Conservation (phyloP, 2,329 filamentous ascomycete genomes). For the Trichoderma sp. region DNA sequence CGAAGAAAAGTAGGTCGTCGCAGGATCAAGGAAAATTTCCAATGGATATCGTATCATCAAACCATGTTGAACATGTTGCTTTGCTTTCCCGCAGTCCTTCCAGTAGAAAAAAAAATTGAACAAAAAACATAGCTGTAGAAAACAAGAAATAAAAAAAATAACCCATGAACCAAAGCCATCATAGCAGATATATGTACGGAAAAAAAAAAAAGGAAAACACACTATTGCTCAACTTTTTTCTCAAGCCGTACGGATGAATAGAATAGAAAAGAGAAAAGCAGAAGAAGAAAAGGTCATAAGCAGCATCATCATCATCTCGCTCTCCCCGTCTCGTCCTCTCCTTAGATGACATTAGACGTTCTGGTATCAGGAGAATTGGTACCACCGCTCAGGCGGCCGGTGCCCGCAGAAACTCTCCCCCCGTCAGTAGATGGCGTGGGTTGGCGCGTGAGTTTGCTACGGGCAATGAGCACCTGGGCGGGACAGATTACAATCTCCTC, state of each 20-base stretch:
- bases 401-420: conserved; percentile 44
- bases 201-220: background rate
- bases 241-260: background rate
- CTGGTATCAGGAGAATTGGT: conserved; percentile 24
- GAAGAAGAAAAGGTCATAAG: conserved; percentile 20
- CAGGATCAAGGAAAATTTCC: conserved; percentile 1
- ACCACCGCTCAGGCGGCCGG: conserved; percentile 37
- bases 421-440: conserved; percentile 51
- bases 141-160: conserved; percentile 2
- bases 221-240: conserved; percentile 18
- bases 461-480: conserved; percentile 83
- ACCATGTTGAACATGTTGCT: conserved; percentile 14
- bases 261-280: background rate
- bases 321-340: background rate
- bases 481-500: conserved; percentile 95
- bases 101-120: background rate
- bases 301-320: conserved; percentile 30
- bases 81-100: conserved; percentile 12
- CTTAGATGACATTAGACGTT: background rate
- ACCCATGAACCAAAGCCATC: conserved; percentile 19
- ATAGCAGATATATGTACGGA: conserved; percentile 14
- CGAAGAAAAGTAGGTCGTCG: background rate
- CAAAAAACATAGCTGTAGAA: conserved; percentile 17
- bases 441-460: conserved; percentile 39
- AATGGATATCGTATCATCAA: conserved; percentile 17